Evolutionary conservation across 805 yeast genomes (phyloP).

Genomic region (Starmerella powellii): DNA sequence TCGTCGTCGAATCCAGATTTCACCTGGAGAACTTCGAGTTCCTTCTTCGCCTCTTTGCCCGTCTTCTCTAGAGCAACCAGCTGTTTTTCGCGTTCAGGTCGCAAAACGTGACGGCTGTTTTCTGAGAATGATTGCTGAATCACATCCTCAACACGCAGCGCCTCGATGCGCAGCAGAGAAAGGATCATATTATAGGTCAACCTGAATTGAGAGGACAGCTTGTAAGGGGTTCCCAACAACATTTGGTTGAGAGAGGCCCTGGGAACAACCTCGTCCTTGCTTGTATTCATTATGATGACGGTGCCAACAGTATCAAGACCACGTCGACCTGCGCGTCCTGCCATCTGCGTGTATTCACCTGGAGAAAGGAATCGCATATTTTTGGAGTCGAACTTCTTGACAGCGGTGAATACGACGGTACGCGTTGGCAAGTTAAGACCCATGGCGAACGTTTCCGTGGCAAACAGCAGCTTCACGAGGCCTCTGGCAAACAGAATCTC

Average conservation of each 20-base stretch:
- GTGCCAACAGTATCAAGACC: constrained; percentile 91
- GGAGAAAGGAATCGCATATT: constrained; percentile 72
- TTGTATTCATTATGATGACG: constrained; percentile 71
- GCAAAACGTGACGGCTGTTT: constrained; percentile 67
- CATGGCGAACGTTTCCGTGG: constrained; percentile 98
- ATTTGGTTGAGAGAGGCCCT: constrained; percentile 56
- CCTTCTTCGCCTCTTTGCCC: background rate
- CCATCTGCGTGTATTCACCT: constrained; percentile 98
- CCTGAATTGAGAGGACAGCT: constrained; percentile 81
- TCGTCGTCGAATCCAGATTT: background rate
- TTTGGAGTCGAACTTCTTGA: constrained; percentile 83
- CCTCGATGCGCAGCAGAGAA: constrained; percentile 83
- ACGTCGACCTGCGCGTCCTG: constrained; percentile 97
- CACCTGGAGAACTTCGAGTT: background rate
- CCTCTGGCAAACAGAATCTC: constrained; percentile 84
- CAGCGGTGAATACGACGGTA: constrained; percentile 81
- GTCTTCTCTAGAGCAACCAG: constrained; percentile 30
- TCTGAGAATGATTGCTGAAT: constrained; percentile 92
- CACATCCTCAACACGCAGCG: constrained; percentile 94
- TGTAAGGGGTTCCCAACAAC: constrained; percentile 80
- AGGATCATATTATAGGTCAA: constrained; percentile 89
- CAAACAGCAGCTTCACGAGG: constrained; percentile 79
- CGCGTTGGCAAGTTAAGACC: constrained; percentile 93
- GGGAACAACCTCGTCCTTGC: constrained; percentile 26
- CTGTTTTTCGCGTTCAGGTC: constrained; percentile 72